Evolutionary conservation across 2,329 filamentous ascomycete genomes (phyloP), one percentile per base, ranked within the genome.

Genomic region (Onygena corvina): DNA sequence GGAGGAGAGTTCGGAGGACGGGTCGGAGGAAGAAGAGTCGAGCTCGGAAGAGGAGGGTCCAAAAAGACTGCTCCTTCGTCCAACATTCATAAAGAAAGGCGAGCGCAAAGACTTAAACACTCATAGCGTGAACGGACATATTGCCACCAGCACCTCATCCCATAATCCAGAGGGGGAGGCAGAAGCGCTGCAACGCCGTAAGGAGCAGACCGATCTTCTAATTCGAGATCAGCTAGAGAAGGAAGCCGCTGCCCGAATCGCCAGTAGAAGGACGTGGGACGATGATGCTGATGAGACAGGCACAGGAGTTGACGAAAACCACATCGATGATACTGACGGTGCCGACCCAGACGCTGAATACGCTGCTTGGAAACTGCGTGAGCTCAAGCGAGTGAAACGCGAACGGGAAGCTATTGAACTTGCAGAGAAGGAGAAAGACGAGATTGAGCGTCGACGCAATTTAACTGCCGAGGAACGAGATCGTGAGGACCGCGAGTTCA

Each of bases 311-410:
- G 79, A 79, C 21, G 79, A 79, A 51, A 80, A 81, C 29, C 84
- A 86, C 44, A 82, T 96, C 16, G 87, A 96, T 65, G 92, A 94
- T 59, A 86, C 83, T 1, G 92, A 98, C 63, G 86, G 80, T 30
- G 60, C 89, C 2, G 88, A 96, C 64, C 85, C 86, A 0, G 88
- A 84, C 54, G 88, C 86, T 5, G 92, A 98, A 66, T 79, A 83
- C 54, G 88, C 88, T 4, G 88, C 89, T 0, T 98, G 92, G 90
- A 92, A 90, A 63, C 75, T 98, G 46, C 82, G 92, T 45, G 92
- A 98, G 68, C 75, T 98, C 35, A 83, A 83, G 65, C 83, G 92
- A 6, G 80, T 96, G 56, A 89, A 90, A 69, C 80, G 92, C 46
- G 85, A 92, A 58, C 81, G 92, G 21, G 81, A 88, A 58, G 80